Base-by-base conservation (phyloP, 352 stramenopile species). In the Elongisporangium senticosum region DNA sequence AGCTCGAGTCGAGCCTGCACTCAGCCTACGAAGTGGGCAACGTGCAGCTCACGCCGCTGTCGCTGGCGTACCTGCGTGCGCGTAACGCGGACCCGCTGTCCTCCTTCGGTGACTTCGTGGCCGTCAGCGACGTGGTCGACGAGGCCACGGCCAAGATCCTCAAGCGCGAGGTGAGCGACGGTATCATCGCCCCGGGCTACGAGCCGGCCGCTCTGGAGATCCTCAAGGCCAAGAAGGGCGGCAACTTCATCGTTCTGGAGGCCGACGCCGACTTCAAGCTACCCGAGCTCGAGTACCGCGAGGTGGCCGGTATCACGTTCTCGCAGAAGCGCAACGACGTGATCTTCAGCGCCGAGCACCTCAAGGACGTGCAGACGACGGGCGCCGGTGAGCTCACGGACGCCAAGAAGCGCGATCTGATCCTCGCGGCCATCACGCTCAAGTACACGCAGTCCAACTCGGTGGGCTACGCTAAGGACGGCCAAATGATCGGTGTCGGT, bases 391-490 rank as follows among this genome's bases (percentile, higher is more conserved):
- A 88, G 49, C 70, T 99, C 6, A 86, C 86, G 19, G 87, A 97
- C 22, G 90, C 86, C 52, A 97, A 96, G 55, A 93, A 98, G 71
- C 90, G 96, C 54, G 98, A 99, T 72, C 81, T 99, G 56, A 96
- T 98, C 60, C 84, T 99, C 24, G 98, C 97, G n/a, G 97, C 92
- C 52, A 99, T 99, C 73, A 98, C 96, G 60, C 82, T 99, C 70
- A 99, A 99, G 87, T 99, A 99, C 83, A 99, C 98, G 57, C 97
- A 99, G 83, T 97, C 78, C 53, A 99, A 99, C 87, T 98, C 89
- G 39, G 97, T 99, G 11, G 97, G 96, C 8, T 99, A 99, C 79
- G 96, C 97, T 53, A 98, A 98, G 78, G 92, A 99, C 74, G 98
- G 97, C 24, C 98, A 99, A 87, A 99, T 99, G 96, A 97, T 99